Percentiles rank a stretch among this genome's conserved stretches.
Conservation (phyloP, 768 basidiomycete species). For the Leccinellum luteum region DNA sequence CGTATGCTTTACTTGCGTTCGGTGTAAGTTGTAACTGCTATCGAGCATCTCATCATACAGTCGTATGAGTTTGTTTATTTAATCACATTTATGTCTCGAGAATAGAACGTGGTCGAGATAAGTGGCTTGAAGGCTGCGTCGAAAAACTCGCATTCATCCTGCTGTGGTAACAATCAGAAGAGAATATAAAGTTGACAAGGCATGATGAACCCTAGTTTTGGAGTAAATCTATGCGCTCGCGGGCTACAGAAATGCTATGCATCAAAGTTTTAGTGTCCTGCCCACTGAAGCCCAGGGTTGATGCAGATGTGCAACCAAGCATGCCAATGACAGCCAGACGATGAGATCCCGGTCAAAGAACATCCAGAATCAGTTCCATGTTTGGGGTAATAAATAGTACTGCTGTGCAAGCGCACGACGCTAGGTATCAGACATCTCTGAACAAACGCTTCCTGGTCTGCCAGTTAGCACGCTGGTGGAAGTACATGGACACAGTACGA, state of each 20-base stretch:
- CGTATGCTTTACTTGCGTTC: not conserved
- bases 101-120: not conserved
- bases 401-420: constrained; percentile 9
- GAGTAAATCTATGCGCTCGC: not conserved
- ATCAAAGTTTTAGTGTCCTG: not conserved
- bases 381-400: not conserved
- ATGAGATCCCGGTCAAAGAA: not conserved
- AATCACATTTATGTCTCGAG: not conserved
- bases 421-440: constrained; percentile 44
- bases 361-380: not conserved
- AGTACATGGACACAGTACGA: not conserved
- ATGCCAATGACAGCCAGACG: not conserved
- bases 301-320: not conserved
- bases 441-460: constrained; percentile 58
- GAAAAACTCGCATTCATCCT: not conserved
- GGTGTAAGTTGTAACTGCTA: not conserved
- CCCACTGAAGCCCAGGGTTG: not conserved
- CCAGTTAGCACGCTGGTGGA: constrained; percentile 1
- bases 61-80: not conserved
- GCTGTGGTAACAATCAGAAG: no score
- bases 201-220: not conserved
- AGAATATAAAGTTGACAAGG: no score
- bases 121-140: not conserved
- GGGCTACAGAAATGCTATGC: not conserved
- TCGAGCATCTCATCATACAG: not conserved